Percentiles rank a stretch among this genome's conserved stretches.
Evolutionary conservation across 2,329 filamentous ascomycete species (phyloP).

Genomic region (Claviceps sp.): DNA sequence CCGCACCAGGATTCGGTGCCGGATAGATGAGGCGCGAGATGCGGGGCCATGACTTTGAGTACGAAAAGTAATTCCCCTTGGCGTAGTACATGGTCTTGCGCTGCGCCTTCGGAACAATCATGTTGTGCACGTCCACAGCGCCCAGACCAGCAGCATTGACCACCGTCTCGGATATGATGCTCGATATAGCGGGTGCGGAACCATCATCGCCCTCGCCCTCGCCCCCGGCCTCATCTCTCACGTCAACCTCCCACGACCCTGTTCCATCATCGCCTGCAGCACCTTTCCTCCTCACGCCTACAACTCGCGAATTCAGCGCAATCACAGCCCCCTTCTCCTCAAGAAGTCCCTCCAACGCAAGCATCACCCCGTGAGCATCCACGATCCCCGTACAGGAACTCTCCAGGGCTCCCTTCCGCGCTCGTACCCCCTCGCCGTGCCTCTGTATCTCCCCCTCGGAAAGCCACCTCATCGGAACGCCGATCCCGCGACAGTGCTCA

Average conservation of each 20-base stretch:
- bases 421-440: conserved; percentile 64
- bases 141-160: conserved; percentile 79
- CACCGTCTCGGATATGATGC: conserved; percentile 61
- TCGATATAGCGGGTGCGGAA: conserved; percentile 30
- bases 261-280: conserved; percentile 17
- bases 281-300: conserved; percentile 40
- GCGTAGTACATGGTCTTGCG: conserved; percentile 61
- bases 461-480: conserved; percentile 62
- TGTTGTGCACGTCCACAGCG: conserved; percentile 66
- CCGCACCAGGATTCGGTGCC: conserved; percentile 66
- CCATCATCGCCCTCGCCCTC: conserved; percentile 22
- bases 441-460: conserved; percentile 42
- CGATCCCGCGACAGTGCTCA: conserved; percentile 26
- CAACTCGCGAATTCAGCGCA: conserved; percentile 56
- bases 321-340: conserved; percentile 58
- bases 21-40: conserved; percentile 75
- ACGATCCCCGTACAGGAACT: conserved; percentile 80
- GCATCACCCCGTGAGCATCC: conserved; percentile 77
- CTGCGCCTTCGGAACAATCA: conserved; percentile 50
- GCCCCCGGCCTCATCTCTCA: conserved; percentile 24
- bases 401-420: conserved; percentile 63
- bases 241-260: conserved; percentile 52
- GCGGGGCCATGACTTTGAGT: conserved; percentile 47
- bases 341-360: conserved; percentile 61
- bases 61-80: conserved; percentile 93